phyloP scores from a whole-genome alignment of 2,329 filamentous ascomycete species.

The Clarireedia paspali region DNA sequence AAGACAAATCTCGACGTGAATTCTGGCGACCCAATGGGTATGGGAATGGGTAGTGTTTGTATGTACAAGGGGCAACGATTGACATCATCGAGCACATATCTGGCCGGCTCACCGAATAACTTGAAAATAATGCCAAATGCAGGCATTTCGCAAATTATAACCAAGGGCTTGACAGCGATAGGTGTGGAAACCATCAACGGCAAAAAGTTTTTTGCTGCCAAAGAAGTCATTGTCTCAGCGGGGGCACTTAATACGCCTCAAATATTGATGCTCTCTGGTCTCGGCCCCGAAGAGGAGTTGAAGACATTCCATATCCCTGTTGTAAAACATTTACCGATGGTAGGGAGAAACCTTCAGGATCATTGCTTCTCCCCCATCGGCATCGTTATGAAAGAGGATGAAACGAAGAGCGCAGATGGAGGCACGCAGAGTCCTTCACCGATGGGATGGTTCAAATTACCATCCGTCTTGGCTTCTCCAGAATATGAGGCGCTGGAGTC shows the following conservation, averaged over 20 bases:
- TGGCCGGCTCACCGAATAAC: not conserved
- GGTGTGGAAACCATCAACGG: not conserved
- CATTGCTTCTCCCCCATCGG: constrained; percentile 30
- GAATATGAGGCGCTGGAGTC: constrained; percentile 39
- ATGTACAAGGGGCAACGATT: constrained; percentile 35
- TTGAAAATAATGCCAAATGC: not conserved
- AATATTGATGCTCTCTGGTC: constrained; percentile 39
- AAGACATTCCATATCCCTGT: constrained; percentile 19
- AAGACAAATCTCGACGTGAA: constrained; percentile 47
- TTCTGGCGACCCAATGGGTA: constrained; percentile 48
- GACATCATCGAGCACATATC: not conserved
- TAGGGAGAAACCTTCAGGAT: constrained; percentile 36
- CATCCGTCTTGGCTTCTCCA: constrained; percentile 31
- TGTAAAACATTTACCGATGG: constrained; percentile 29
- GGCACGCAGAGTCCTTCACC: constrained; percentile 38
- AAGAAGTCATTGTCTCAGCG: constrained; percentile 37
- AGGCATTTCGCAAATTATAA: not conserved
- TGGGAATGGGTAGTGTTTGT: constrained; percentile 41
- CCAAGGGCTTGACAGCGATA: not conserved
- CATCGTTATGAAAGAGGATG: constrained; percentile 31
- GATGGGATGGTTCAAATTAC: constrained; percentile 39
- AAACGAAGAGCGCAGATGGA: constrained; percentile 34
- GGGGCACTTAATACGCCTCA: constrained; percentile 36
- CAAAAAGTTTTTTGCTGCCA: constrained; percentile 14
- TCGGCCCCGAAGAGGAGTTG: constrained; percentile 33